These are phyloP conservation scores for Candida cerambycidarum DNA, from an alignment of 805 yeast species.

Conservation along the genomic window DNA sequence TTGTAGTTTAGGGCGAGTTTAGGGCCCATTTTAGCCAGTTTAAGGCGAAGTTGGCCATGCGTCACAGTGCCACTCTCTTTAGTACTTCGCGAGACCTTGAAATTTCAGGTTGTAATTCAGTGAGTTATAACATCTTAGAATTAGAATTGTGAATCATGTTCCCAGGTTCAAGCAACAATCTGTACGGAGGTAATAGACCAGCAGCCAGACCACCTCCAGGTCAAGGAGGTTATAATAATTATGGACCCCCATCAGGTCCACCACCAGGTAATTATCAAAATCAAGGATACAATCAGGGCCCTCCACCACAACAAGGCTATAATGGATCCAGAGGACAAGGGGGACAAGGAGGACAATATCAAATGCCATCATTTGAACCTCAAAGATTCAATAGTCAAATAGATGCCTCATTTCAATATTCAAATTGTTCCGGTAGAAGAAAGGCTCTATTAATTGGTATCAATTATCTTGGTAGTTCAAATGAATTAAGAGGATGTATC, in stretches of 20 bases:
- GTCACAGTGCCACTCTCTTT: too few relatives aligned
- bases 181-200: slow-evolving; percentile 14
- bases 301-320: slow-evolving; percentile 16
- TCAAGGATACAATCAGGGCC: slow-evolving; percentile 9
- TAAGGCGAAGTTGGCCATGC: too few relatives aligned
- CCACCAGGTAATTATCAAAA: slow-evolving; percentile 6
- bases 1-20: neutral
- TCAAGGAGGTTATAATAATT: slow-evolving; percentile 4
- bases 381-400: slow-evolving; percentile 38
- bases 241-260: slow-evolving; percentile 16
- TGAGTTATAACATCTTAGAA: neutral
- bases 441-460: slow-evolving; percentile 39
- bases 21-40: neutral
- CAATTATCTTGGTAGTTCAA: slow-evolving; percentile 32
- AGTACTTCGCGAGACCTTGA: neutral
- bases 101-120: slow-evolving; percentile 2
- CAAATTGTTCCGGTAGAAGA: slow-evolving; percentile 36
- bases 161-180: slow-evolving; percentile 20
- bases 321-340: slow-evolving; percentile 18
- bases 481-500: slow-evolving; percentile 37
- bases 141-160: slow-evolving; percentile 15
- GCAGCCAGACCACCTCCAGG: slow-evolving; percentile 9
- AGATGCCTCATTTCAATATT: slow-evolving; percentile 37
- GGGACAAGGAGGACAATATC: slow-evolving; percentile 12
- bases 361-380: slow-evolving; percentile 30